These are phyloP conservation scores for Waitea zeae DNA, from an alignment of 1,284 basidiomycete species.

Conservation along the genomic window DNA sequence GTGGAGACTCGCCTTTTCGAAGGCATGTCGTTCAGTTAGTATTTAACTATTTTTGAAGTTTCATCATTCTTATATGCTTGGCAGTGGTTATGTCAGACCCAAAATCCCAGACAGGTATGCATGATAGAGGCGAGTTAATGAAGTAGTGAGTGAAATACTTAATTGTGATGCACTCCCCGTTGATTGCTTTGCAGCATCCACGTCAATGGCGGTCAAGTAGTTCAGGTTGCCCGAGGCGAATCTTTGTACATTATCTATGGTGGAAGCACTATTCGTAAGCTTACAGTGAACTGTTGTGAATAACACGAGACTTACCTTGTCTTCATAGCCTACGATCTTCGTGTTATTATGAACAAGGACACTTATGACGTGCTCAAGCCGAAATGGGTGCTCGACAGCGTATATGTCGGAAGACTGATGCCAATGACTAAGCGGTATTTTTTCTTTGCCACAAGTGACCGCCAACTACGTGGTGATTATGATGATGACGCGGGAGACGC, in stretches of 20 bases:
- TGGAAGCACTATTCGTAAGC: conserved; percentile 41
- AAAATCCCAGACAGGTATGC: conserved; percentile 46
- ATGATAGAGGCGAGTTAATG: conserved; percentile 47
- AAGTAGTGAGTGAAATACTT: conserved; percentile 30
- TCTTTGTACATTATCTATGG: conserved; percentile 45
- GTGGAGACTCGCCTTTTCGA: conserved; percentile 52
- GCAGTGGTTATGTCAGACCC: conserved; percentile 67
- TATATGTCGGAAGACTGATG: conserved; percentile 32
- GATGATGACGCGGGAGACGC: no score
- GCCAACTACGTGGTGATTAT: no score
- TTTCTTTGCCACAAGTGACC: conserved; percentile 1
- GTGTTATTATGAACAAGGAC: conserved; percentile 44
- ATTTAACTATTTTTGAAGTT: background rate
- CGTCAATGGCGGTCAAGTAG: conserved; percentile 58
- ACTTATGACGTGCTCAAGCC: conserved; percentile 59
- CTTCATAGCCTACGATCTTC: conserved; percentile 43
- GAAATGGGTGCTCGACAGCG: conserved; percentile 68
- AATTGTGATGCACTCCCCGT: background rate
- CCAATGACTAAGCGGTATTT: conserved; percentile 52
- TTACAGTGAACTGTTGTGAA: background rate
- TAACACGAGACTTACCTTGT: background rate
- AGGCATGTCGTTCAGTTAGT: conserved; percentile 62
- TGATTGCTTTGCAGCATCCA: conserved; percentile 34
- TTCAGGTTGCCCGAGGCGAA: conserved; percentile 41
- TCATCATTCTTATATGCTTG: conserved; percentile 1